These are phyloP conservation scores for Calonectria henricotiae DNA, from an alignment of 2,329 filamentous ascomycete species.

Conservation along the genomic window DNA sequence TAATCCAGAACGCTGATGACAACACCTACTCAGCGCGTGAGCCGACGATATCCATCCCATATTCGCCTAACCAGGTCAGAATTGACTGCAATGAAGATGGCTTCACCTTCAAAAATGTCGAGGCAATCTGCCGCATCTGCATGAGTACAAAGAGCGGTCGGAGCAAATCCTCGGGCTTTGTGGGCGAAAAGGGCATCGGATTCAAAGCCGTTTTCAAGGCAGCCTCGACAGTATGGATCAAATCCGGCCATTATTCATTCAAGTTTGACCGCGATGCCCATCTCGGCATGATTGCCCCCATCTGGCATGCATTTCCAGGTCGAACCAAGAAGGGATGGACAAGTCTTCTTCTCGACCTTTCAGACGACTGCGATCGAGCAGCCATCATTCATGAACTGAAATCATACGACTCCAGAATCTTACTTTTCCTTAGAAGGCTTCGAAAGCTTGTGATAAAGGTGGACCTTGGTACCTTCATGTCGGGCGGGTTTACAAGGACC, in stretches of 20 bases:
- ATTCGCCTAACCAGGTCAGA: neutral
- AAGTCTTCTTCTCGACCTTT: conserved; percentile 41
- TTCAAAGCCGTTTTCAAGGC: conserved; percentile 59
- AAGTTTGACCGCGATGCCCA: conserved; percentile 52
- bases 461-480: neutral
- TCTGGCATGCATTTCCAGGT: conserved; percentile 50
- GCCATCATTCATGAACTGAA: conserved; percentile 43
- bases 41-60: conserved; percentile 9
- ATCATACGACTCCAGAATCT: conserved; percentile 49
- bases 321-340: conserved; percentile 38
- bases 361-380: neutral
- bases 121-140: neutral
- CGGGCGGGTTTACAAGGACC: neutral
- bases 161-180: conserved; percentile 41
- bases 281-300: conserved; percentile 58
- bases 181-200: conserved; percentile 58
- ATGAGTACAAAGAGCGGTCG: conserved; percentile 16
- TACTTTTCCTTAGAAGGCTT: conserved; percentile 55
- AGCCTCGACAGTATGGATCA: conserved; percentile 53
- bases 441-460: conserved; percentile 39
- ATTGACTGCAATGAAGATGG: conserved; percentile 33
- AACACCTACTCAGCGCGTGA: neutral
- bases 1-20: conserved; percentile 34
- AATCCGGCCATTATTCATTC: conserved; percentile 54
- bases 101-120: conserved; percentile 14